Evolutionary conservation across 306 rosid genomes (phyloP).

Genomic region (Vigna trinervia): DNA sequence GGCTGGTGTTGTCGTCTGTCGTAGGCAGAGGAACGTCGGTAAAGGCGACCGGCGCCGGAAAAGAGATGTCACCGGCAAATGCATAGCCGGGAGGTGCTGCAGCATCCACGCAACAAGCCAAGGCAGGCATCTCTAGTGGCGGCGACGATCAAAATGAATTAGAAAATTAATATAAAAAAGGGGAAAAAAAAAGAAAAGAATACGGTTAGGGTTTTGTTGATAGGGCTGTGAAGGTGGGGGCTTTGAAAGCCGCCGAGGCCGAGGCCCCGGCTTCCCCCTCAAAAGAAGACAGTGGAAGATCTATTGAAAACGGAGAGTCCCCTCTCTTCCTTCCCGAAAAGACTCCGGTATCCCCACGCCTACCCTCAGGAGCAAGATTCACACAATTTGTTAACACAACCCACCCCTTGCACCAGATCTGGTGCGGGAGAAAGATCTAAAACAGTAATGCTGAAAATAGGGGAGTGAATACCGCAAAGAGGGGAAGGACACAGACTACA

Average conservation of each 20-base stretch:
- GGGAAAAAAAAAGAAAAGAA: not conserved
- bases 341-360: slow-evolving; percentile 72
- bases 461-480: not conserved
- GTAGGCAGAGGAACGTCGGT: slow-evolving; percentile 53
- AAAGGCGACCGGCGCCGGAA: slow-evolving; percentile 67
- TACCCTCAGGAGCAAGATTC: slow-evolving; percentile 60
- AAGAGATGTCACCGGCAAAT: slow-evolving; percentile 66
- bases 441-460: not conserved
- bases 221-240: slow-evolving; percentile 83
- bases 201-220: slow-evolving; percentile 40
- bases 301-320: slow-evolving; percentile 54
- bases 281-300: slow-evolving; percentile 69
- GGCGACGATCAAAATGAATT: slow-evolving; percentile 54
- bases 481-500: not conserved
- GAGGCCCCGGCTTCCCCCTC: slow-evolving; percentile 99
- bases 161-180: not conserved
- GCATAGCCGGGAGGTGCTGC: slow-evolving; percentile 79
- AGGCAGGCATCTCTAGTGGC: slow-evolving; percentile 90
- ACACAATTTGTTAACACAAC: not conserved
- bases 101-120: slow-evolving; percentile 85
- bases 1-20: slow-evolving; percentile 14
- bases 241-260: slow-evolving; percentile 99
- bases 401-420: slow-evolving; percentile 59
- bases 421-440: slow-evolving; percentile 10
- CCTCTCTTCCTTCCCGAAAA: slow-evolving; percentile 49